Evolutionary conservation across 208 protist genomes (phyloP), one percentile per base, ranked within the genome.

Genomic region (Acanthamoeba culbertsoni): DNA sequence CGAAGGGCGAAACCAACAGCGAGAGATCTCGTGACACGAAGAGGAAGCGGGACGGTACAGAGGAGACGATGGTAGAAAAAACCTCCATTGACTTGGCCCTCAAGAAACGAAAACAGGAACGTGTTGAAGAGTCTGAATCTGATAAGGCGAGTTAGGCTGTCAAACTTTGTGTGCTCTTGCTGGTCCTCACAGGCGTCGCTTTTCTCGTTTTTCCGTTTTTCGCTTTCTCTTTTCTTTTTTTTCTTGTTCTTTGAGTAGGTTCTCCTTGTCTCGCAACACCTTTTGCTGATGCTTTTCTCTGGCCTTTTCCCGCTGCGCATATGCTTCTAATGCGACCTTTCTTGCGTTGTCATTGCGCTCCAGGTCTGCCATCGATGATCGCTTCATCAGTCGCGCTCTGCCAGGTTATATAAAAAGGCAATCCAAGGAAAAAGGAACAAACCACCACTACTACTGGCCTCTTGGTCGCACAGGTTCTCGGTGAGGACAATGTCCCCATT

Each of bases 221-320:
- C 63, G 63, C 63, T 75, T 75, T 75, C 63, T n/a, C 63, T 75
- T 75, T 37, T 75, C 63, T 35, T 75, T 75, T 35, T 75, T 43
- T 35, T 75, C 35, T 35, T 75, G 63, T 12, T 75, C 35, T 35
- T 75, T 75, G 37, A 75, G 63, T 4, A 75, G 63, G 28, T n/a
- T 12, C 63, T 75, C 63, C 31, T 75, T 75, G 5, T 75, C 63
- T 16, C 63, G 63, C 6, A 43, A 18, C 6, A 75, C 63, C 63
- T 75, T 75, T 42, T 75, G 63, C 37, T 75, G 63, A n/a, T 75
- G 63, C 31, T 75, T 75, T 35, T 75, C 63, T 8, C 63, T n/a
- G 20, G 63, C 63, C 63, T 75, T 75, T n/a, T 75, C 63, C 1
- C 63, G 63, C 63, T 75, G 63, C 31, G 63, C 63, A n/a, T 75